These are phyloP conservation scores for Urochloa ruziziensis DNA, from an alignment of 176 grass and related monocot genomes.

Conservation along the genomic window DNA sequence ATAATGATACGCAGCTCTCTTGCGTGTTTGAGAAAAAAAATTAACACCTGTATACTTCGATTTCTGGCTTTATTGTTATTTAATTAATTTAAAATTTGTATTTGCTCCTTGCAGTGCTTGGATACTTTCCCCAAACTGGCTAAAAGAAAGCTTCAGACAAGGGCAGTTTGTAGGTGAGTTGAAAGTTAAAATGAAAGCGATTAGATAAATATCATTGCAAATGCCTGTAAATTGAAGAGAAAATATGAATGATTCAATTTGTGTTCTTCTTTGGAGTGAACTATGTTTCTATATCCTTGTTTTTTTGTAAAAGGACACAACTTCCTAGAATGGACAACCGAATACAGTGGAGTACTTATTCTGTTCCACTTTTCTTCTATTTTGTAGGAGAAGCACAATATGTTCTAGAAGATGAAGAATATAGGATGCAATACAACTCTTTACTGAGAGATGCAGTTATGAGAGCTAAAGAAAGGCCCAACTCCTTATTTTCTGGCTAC, in stretches of 20 bases:
- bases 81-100: background rate
- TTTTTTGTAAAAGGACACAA: background rate
- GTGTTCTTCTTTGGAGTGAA: background rate
- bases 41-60: background rate
- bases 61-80: background rate
- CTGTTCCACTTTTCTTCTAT: conserved; percentile 1
- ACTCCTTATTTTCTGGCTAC: conserved; percentile 60
- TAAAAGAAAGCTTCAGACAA: conserved; percentile 82
- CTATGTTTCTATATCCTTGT: background rate
- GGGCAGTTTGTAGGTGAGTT: conserved; percentile 73
- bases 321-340: background rate
- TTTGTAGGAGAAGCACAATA: conserved; percentile 65
- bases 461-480: conserved; percentile 69
- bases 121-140: conserved; percentile 82
- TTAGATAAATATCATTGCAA: conserved; percentile 4
- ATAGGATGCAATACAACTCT: conserved; percentile 68
- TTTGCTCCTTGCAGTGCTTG: conserved; percentile 64
- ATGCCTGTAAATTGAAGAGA: background rate
- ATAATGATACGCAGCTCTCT: too few species aligned
- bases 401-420: conserved; percentile 78
- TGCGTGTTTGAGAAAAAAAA: too few species aligned
- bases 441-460: conserved; percentile 53
- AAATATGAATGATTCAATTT: background rate
- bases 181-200: background rate
- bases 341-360: background rate